A percentile compares a stretch with the other conserved stretches of the same genome.
Evolutionary conservation across 2,329 filamentous ascomycete genomes (phyloP).

Genomic region (Aureobasidium vineae): DNA sequence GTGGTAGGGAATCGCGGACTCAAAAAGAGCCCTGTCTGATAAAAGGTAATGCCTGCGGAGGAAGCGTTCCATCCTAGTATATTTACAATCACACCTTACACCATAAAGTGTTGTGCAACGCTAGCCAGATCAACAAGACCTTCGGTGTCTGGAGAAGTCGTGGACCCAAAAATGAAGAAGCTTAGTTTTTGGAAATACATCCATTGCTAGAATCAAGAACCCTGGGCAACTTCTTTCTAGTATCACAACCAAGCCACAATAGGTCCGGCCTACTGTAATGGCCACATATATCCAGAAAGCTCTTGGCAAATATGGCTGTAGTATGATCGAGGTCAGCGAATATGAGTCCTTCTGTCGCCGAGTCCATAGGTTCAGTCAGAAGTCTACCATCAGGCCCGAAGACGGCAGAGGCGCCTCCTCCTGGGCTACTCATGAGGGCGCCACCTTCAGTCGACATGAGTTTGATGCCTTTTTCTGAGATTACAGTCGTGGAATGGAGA

Average conservation of each 20-base stretch:
- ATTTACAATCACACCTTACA: no score
- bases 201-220: not conserved
- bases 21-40: no score
- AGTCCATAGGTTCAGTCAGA: conserved; percentile 43
- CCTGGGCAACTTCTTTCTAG: conserved; percentile 33
- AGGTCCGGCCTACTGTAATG: conserved; percentile 55
- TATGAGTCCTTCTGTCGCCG: conserved; percentile 50
- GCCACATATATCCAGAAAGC: conserved; percentile 49
- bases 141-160: no score
- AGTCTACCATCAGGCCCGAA: conserved; percentile 54
- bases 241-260: conserved; percentile 51
- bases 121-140: no score
- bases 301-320: conserved; percentile 43
- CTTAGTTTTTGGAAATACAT: no score
- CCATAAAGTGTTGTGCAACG: no score
- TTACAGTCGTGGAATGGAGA: conserved; percentile 52
- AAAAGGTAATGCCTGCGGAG: no score
- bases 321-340: conserved; percentile 54
- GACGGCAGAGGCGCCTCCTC: conserved; percentile 52
- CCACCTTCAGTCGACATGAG: conserved; percentile 45
- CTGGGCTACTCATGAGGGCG: conserved; percentile 43
- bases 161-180: no score
- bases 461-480: conserved; percentile 48
- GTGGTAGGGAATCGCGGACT: no score
- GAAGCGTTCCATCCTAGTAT: no score